phyloP scores from a whole-genome alignment of 495 filamentous ascomycete species.

The Xylaria bambusicola region DNA sequence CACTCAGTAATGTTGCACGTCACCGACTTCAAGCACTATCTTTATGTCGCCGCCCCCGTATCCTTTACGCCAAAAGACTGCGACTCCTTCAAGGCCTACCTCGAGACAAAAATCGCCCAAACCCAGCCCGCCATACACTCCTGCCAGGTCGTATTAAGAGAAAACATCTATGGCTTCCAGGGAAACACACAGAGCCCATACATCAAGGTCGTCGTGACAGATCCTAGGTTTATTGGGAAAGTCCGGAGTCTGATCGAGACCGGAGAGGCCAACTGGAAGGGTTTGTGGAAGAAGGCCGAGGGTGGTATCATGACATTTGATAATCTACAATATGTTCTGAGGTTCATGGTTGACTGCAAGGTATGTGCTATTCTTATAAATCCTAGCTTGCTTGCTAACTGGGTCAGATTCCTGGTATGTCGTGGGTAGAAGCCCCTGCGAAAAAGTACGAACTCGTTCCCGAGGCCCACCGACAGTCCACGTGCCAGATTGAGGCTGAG shows the following conservation, averaged over 20 bases:
- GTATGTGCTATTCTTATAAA: conserved; percentile 38
- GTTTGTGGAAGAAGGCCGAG: conserved; percentile 77
- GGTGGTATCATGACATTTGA: conserved; percentile 83
- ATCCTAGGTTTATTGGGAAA: conserved; percentile 76
- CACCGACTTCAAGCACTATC: conserved; percentile 92
- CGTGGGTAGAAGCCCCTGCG: conserved; percentile 88
- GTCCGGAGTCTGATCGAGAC: conserved; percentile 72
- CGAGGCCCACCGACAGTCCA: conserved; percentile 67
- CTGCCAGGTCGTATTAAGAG: conserved; percentile 74
- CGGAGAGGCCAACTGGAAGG: conserved; percentile 82
- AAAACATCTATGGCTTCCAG: conserved; percentile 91
- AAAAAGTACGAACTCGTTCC: conserved; percentile 69
- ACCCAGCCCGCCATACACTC: conserved; percentile 61
- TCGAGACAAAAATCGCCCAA: conserved; percentile 72
- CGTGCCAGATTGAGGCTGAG: conserved; percentile 91
- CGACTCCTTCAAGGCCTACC: conserved; percentile 68
- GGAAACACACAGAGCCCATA: conserved; percentile 91
- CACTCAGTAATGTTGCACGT: conserved; percentile 96
- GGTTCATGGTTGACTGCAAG: conserved; percentile 97
- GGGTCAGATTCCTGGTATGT: conserved; percentile 81
- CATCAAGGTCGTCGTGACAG: conserved; percentile 86
- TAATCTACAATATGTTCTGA: conserved; percentile 88
- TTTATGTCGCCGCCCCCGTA: conserved; percentile 88
- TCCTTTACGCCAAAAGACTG: conserved; percentile 77
- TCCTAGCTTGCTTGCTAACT: conserved; percentile 19